Conservation (phyloP, 768 basidiomycete species). For the Tulasnella sp. region DNA sequence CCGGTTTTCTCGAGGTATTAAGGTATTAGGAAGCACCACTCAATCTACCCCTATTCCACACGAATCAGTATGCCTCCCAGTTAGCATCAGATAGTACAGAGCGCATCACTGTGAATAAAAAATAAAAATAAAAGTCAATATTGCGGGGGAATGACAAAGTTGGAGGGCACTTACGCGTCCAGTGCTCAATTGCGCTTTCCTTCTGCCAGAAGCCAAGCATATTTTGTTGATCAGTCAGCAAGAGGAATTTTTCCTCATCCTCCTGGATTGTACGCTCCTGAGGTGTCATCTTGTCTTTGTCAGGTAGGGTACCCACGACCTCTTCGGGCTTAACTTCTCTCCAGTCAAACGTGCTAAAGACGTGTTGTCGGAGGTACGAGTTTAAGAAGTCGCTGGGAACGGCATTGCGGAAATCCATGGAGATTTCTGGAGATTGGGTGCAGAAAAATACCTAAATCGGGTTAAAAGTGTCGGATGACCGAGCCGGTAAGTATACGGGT, state of each 20-base stretch:
- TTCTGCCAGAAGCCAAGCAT: constrained; percentile 53
- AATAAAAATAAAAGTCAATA: neutral
- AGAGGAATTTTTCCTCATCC: constrained; percentile 36
- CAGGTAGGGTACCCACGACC: constrained; percentile 22
- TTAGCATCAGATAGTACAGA: constrained; percentile 8
- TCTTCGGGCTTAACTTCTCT: constrained; percentile 41
- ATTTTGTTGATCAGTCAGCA: constrained; percentile 54
- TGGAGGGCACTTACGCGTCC: constrained; percentile 45
- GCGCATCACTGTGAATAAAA: constrained; percentile 1
- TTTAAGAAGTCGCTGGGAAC: constrained; percentile 48
- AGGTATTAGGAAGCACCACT: neutral
- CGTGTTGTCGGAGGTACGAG: constrained; percentile 48
- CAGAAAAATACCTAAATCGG: constrained; percentile 66
- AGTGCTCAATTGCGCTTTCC: constrained; percentile 53
- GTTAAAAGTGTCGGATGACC: neutral
- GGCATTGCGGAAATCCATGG: constrained; percentile 47
- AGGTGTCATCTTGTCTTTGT: no score
- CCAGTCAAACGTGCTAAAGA: constrained; percentile 39
- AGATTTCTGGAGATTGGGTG: constrained; percentile 35
- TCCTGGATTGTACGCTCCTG: constrained; percentile 20
- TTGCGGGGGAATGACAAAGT: neutral
- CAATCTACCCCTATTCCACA: neutral
- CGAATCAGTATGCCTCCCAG: constrained; percentile 11
- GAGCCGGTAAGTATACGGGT: neutral
- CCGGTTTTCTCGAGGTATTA: neutral